Evolutionary conservation across 1,284 basidiomycete genomes (phyloP).

Genomic region (Malassezia caprae): DNA sequence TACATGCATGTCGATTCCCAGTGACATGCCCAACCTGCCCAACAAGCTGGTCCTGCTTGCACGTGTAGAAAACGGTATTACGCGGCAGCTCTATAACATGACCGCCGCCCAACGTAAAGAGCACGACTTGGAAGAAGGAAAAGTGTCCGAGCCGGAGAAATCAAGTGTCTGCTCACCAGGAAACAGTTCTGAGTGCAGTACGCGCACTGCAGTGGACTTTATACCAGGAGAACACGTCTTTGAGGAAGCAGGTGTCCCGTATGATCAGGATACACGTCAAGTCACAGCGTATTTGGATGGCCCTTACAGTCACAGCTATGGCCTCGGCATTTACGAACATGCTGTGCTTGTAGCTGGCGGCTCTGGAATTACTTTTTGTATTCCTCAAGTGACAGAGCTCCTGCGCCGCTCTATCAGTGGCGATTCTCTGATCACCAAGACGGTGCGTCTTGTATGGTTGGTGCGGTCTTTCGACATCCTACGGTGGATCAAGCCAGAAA

Average conservation of each 20-base stretch:
- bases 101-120: not conserved
- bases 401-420: not conserved
- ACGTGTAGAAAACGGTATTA: constrained; percentile 5
- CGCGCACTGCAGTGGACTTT: too few species aligned
- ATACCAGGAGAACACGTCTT: not conserved
- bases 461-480: not conserved
- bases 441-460: constrained; percentile 7
- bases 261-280: not conserved
- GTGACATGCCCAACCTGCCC: not conserved
- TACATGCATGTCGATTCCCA: constrained; percentile 8
- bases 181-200: too few species aligned
- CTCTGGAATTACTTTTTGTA: constrained; percentile 25
- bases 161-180: too few species aligned
- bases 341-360: constrained; percentile 6
- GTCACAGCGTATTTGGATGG: constrained; percentile 3
- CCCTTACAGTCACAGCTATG: constrained; percentile 1
- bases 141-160: not conserved
- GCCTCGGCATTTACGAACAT: constrained; percentile 1
- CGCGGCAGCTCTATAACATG: constrained; percentile 1
- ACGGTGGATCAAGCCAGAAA: not conserved
- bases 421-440: not conserved
- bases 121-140: not conserved
- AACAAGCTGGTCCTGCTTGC: constrained; percentile 1
- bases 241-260: not conserved
- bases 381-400: constrained; percentile 1